These are phyloP conservation scores for Citrullus colocynthis DNA, from an alignment of 306 rosid species.

Conservation along the genomic window DNA sequence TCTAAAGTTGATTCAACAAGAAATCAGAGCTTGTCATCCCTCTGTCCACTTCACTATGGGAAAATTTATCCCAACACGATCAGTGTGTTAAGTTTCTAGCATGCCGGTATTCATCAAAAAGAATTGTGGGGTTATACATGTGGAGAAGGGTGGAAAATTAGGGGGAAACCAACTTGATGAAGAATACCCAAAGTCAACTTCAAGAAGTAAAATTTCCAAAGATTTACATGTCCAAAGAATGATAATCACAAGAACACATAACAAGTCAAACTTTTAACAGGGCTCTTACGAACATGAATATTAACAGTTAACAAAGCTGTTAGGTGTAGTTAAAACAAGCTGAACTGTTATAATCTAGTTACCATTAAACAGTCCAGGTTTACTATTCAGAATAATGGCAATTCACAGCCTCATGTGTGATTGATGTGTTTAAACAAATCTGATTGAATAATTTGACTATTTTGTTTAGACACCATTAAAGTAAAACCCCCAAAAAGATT, in stretches of 20 bases:
- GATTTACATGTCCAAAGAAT: not conserved
- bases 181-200: not conserved
- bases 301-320: not conserved
- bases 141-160: no score
- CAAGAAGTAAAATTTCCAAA: not conserved
- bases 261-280: not conserved
- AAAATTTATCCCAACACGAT: not conserved
- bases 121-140: not conserved
- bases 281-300: not conserved
- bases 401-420: not conserved
- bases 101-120: not conserved
- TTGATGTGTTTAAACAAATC: not conserved
- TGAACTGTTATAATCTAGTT: not conserved
- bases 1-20: not conserved
- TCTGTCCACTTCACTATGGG: not conserved
- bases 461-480: not conserved
- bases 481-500: constrained; percentile 6
- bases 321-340: not conserved
- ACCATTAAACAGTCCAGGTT: not conserved
- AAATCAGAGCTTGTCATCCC: not conserved
- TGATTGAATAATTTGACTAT: not conserved
- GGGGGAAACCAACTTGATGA: not conserved
- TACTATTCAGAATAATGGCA: not conserved
- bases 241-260: not conserved
- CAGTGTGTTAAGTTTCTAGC: not conserved